Evolutionary conservation across 345 rosid species (phyloP), one percentile per base, ranked within the genome.

Genomic region (Citrus unshiu): DNA sequence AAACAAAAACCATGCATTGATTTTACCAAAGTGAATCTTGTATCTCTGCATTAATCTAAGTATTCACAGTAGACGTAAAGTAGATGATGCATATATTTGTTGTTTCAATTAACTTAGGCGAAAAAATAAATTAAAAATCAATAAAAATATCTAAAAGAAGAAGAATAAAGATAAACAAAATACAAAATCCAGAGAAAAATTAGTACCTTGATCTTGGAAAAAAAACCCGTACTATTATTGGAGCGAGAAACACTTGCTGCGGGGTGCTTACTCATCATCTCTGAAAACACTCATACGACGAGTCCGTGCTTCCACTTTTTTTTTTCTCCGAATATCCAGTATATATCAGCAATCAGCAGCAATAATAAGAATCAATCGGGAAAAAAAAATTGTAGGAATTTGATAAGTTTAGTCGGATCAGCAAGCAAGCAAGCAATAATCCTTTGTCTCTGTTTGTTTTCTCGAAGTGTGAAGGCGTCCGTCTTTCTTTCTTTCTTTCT

Each of bases 141-240:
- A 34, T 19, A 34, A 61, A 61, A 27, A 25, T 0, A 8, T 9
- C n/a, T 56, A 32, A 32, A 2, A 43, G 25, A 65, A n/a, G 18
- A 57, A 56, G 5, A 9, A 66, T 32, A 35, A 18, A 34, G 34
- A 30, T 18, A 32, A 19, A 21, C 22, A n/a, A 22, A 22, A 22
- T n/a, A n/a, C 29, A 59, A 59, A 59, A 22, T 9, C 27, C 6
- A 9, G 22, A 35, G 27, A 29, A 18, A 4, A 73, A 29, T 25
- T 5, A 9, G 22, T 81, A 88, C 91, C 91, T 83, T 88, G 83
- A 88, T 84, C 80, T 58, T 86, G 62, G 79, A 77, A 21, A 88
- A 39, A 34, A 84, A 30, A 64, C 65, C 37, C 21, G 72, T 37
- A 51, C 67, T 72, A 32, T 75, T 72, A 57, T 46, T 35, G 73